Evolutionary conservation across 768 basidiomycete genomes (phyloP).

Genomic region (Tulasnella sp.): DNA sequence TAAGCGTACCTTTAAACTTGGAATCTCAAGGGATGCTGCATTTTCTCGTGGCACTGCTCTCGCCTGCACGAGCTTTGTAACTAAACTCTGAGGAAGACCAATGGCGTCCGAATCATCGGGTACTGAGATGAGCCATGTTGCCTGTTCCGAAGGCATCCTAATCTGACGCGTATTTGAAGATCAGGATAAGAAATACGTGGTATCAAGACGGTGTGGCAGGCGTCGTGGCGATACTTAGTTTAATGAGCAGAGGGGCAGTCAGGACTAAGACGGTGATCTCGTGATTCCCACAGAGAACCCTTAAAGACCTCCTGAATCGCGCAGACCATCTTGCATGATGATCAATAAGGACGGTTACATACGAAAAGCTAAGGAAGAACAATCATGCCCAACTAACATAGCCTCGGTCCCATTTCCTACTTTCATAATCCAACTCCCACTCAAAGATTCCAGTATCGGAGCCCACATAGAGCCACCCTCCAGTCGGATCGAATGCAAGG

Average conservation of each 20-base stretch:
- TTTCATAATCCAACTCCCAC: constrained; percentile 23
- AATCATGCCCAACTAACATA: constrained; percentile 21
- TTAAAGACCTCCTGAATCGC: neutral
- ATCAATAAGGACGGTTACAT: neutral
- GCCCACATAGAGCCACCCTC: constrained; percentile 28
- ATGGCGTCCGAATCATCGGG: constrained; percentile 85
- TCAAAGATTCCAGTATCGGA: constrained; percentile 27
- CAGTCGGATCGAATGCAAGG: constrained; percentile 27
- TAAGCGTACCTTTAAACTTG: constrained; percentile 77
- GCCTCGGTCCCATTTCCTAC: constrained; percentile 12
- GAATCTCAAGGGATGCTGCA: constrained; percentile 66
- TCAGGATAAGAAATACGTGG: neutral
- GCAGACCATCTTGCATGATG: neutral
- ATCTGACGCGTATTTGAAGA: neutral
- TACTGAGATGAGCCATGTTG: constrained; percentile 86
- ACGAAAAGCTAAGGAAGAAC: neutral
- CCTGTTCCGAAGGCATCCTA: constrained; percentile 92
- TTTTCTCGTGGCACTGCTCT: constrained; percentile 47
- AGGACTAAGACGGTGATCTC: neutral
- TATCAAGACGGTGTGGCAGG: neutral
- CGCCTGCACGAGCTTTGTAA: constrained; percentile 56
- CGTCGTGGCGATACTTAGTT: neutral
- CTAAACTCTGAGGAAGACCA: constrained; percentile 61
- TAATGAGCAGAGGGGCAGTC: neutral
- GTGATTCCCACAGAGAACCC: neutral